Conservation (phyloP, 2,329 filamentous ascomycete genomes). For the Monilinia fructicola region DNA sequence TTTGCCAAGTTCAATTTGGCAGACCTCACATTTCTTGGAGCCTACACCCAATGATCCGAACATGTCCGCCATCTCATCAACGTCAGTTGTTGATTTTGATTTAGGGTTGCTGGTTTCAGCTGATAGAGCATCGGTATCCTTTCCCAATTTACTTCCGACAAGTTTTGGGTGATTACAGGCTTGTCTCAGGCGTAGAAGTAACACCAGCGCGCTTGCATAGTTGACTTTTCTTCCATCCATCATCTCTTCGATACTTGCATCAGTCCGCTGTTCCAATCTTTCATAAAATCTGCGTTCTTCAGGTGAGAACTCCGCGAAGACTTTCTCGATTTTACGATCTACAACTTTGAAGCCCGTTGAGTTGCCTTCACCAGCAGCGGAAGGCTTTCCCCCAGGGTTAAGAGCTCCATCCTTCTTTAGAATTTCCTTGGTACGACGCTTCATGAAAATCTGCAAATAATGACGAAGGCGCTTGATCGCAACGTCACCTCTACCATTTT, state of each 20-base stretch:
- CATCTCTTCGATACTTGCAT: conserved; percentile 84
- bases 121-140: conserved; percentile 81
- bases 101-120: conserved; percentile 54
- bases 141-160: conserved; percentile 78
- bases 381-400: conserved; percentile 68
- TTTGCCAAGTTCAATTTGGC: conserved; percentile 38
- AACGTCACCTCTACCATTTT: conserved; percentile 82
- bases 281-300: conserved; percentile 86
- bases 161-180: conserved; percentile 93
- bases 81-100: conserved; percentile 50
- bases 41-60: conserved; percentile 71
- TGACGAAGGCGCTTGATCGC: conserved; percentile 84
- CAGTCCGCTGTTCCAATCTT: conserved; percentile 77
- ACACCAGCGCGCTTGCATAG: conserved; percentile 89
- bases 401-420: conserved; percentile 82
- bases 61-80: conserved; percentile 82
- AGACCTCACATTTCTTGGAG: conserved; percentile 41
- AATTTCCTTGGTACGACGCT: conserved; percentile 97
- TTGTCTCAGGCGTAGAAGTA: conserved; percentile 87
- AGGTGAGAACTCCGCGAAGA: conserved; percentile 74
- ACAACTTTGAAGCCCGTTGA: conserved; percentile 83
- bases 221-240: conserved; percentile 77
- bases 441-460: conserved; percentile 92
- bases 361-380: conserved; percentile 47
- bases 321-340: conserved; percentile 80